These are phyloP conservation scores for Trichocladium antarcticum DNA, from an alignment of 495 filamentous ascomycete species.

Conservation along the genomic window DNA sequence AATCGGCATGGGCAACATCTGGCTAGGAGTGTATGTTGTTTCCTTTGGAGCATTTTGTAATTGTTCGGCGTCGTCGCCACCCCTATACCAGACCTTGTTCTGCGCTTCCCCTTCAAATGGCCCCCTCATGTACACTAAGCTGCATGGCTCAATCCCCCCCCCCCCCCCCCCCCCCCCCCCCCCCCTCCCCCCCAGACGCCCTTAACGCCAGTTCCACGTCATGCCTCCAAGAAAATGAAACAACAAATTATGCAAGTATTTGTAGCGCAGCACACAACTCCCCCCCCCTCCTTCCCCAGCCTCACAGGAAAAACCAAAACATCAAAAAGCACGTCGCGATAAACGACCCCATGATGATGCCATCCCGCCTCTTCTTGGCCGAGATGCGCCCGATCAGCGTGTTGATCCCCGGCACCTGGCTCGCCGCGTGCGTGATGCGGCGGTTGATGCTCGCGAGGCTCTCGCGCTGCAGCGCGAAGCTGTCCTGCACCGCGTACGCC, in stretches of 20 bases:
- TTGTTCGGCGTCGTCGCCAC: neutral
- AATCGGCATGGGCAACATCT: too few species aligned
- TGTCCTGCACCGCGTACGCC: constrained; percentile 94
- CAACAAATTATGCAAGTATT: neutral
- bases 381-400: constrained; percentile 87
- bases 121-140: too few species aligned
- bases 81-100: neutral
- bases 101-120: too few species aligned
- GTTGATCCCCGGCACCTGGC: constrained; percentile 88
- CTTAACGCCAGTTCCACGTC: too few species aligned
- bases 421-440: constrained; percentile 75
- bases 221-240: constrained; percentile 1
- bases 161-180: neutral
- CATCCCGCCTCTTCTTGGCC: constrained; percentile 88
- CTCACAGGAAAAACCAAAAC: constrained; percentile 69
- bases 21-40: too few species aligned
- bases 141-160: neutral
- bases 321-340: constrained; percentile 85
- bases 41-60: too few species aligned
- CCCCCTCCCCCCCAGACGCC: too few species aligned
- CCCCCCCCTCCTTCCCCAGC: neutral
- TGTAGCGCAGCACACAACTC: neutral
- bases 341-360: constrained; percentile 80
- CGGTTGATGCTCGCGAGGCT: constrained; percentile 75
- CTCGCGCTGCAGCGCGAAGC: constrained; percentile 77